Evolutionary conservation across 768 basidiomycete genomes (phyloP), one percentile per base, ranked within the genome.

Genomic region (Boletus pseudo-olivaceus): DNA sequence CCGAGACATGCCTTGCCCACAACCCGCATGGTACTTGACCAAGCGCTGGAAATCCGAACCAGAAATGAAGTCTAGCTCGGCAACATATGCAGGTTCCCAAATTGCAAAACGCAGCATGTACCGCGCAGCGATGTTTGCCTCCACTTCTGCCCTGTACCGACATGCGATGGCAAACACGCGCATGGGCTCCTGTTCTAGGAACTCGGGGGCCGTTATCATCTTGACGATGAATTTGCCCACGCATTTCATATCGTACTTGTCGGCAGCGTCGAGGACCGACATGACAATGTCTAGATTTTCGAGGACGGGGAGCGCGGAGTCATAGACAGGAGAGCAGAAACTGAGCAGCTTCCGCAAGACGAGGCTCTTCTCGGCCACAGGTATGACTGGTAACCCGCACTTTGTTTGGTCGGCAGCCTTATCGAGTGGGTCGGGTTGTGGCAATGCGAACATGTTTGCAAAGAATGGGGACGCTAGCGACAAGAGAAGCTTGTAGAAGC

Each of bases 391-490:
- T 3, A 75, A 62, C 1, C 67, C 73, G 40, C 71, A 64, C 49
- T 68, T 69, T 39, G 51, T 72, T 38, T 62, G 60, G 55, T 72
- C 65, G 12, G 63, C 67, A 17, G 61, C 48, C 14, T 57, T 59
- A 42, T 71, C 71, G 9, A 64, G 56, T 10, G 66, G 51, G 20
- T 48, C 43, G 1, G 82, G 75, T 38, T 73, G 72, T 26, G 83
- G 83, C 27, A 84, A 65, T 8, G 75, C 73, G 58, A 85, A 79
- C 72, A 83, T 79, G 57, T 75, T 73, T 45, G 72, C 72, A 58
- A 86, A 85, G 64, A 86, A 78, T 5, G 79, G 73, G 10, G 85
- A 87, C 1, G 82, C 78, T 15, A 82, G 62, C 17, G 79, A 75
- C 11, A 87, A 72, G 51, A 85, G 69, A 38, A 77, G 58, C 58